Base-by-base conservation (phyloP, 1,139 yeast genomes). In the Insectozyma bohioensis region DNA sequence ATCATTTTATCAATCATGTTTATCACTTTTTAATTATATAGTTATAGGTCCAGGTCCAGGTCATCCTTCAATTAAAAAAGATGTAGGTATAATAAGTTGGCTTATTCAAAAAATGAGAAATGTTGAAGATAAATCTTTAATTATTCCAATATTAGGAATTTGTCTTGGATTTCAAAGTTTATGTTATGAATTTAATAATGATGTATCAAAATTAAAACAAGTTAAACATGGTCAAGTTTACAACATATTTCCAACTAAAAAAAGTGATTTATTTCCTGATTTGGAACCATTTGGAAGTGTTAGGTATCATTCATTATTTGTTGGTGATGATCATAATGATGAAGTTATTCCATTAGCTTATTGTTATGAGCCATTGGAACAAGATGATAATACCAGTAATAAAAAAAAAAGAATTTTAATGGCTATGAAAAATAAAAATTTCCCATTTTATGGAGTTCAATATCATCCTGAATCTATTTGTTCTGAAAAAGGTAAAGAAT, bases 21-120 rank as follows among this genome's bases (percentile, higher is more conserved):
- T 73, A 12, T 54, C 59, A 2, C 52, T 64, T n/a, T 82, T 87
- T 47, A 86, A 84, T 37, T 88, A 87, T 30, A 70, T 94, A 4
- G 80, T 92, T 0, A 72, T 92, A 10, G 98, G 98, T 0, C 99
- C 99, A 0, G 99, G 99, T 0, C 99, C 99, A 0, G 99, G 99
- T 0, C 79, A 85, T 46, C 98, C 98, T 0, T 61, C 63, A 2
- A 71, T 63, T 26, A 54, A 68, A 0, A 42, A 54, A 1, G 97
- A 90, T 51, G 78, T 85, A 15, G 97, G 97, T 1, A 71, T 88
- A 5, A 74, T 88, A n/a, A 75, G 78, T 4, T 67, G 70, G 50
- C 47, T 85, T 14, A 74, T 58, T 35, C 50, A 49, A 33, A 56
- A 50, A 26, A 63, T 53, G 35, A 49, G 52, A 6, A 28, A 42